Evolutionary conservation across 176 grass and related monocot species (phyloP), one percentile per base, ranked within the genome.

Genomic region (Canna indica): DNA sequence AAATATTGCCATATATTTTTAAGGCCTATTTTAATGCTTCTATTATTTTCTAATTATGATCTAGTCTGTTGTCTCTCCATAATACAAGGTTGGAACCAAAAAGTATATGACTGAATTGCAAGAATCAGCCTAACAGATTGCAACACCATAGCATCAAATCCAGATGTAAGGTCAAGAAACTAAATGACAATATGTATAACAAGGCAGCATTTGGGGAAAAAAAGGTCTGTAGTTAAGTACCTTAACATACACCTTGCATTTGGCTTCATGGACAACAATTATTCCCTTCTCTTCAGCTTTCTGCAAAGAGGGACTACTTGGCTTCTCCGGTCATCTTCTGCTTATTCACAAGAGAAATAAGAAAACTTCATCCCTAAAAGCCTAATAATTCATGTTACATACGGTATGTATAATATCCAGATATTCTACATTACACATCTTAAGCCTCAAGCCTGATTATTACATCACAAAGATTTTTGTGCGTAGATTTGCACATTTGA

Each of bases 201-300:
- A 74, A 65, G 22, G 44, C 17, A 38, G 20, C 36, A 47, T 36
- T 29, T 28, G 16, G 9, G 7, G 22, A 29, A 53, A 74, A 41
- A 9, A 25, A 6, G 32, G 16, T 66, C 29, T 69, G 70, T 32
- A 75, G n/a, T 66, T 69, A 24, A 16, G 12, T 96, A 97, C 93
- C 93, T 91, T 92, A 25, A 91, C 85, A 83, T 92, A 97, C 39
- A 97, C 82, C 81, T 97, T 97, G 83, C 93, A 97, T 87, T 97
- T 97, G 34, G 88, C 69, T 87, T 97, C 88, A 87, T 92, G 82
- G 58, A 97, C 77, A 77, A 97, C 86, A 60, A 85, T 68, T 53
- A 92, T 71, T 77, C 93, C 93, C 81, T 87, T 90, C 83, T 97
- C 93, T 87, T 97, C 84, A 59, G 75, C 83, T 75, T 89, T 97